phyloP scores from a whole-genome alignment of 192 early-diverging fungal species.

The Linnemannia zychae region DNA sequence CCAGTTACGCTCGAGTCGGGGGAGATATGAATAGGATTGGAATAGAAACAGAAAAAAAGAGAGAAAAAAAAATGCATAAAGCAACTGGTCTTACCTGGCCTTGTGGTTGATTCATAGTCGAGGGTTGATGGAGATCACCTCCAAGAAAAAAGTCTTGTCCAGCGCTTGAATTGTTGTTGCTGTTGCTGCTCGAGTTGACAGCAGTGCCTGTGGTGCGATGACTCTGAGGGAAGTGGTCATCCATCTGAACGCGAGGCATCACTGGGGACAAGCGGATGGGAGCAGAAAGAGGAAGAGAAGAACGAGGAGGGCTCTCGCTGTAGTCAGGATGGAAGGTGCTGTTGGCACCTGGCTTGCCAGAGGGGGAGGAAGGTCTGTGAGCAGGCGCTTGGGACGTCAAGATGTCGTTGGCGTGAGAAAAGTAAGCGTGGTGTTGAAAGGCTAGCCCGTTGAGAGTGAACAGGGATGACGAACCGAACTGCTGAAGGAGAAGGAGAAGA shows the following conservation, averaged over 20 bases:
- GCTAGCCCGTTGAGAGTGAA: no score
- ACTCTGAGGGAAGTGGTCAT: slow-evolving; percentile 52
- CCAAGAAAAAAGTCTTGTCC: slow-evolving; percentile 20
- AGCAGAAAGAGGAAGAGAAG: no score
- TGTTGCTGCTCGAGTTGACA: background rate
- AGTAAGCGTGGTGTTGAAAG: background rate
- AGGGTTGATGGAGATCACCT: slow-evolving; percentile 70
- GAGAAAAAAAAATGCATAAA: background rate
- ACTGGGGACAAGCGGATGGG: slow-evolving; percentile 5
- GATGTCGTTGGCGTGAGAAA: background rate
- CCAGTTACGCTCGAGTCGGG: background rate
- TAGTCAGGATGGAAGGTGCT: background rate
- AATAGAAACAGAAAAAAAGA: background rate
- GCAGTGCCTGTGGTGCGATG: slow-evolving; percentile 4
- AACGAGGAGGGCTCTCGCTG: slow-evolving; percentile 1
- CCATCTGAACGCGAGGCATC: slow-evolving; percentile 55
- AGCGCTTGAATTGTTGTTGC: slow-evolving; percentile 8
- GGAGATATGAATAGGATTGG: background rate
- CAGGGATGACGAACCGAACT: background rate
- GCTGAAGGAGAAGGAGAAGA: background rate
- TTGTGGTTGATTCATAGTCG: slow-evolving; percentile 77
- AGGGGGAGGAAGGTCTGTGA: background rate
- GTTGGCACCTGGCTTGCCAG: slow-evolving; percentile 5
- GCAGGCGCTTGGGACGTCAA: background rate
- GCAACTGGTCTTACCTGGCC: slow-evolving; percentile 65